A percentile compares a stretch with the other conserved stretches of the same genome.
These are phyloP conservation scores for Themeda triandra DNA, from an alignment of 176 grass and related monocot genomes.

Conservation along the genomic window DNA sequence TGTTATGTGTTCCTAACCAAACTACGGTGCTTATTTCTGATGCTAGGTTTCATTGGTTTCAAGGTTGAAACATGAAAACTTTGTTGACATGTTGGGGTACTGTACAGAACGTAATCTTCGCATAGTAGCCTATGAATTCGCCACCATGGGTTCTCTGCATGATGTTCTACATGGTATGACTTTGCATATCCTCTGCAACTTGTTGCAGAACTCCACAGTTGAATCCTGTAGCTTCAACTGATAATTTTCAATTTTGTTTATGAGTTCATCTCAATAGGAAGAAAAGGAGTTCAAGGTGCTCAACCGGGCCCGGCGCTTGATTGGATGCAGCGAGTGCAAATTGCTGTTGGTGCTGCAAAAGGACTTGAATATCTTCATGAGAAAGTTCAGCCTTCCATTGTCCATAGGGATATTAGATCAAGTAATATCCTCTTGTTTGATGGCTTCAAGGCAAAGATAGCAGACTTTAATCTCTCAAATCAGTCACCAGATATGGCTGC, in stretches of 20 bases:
- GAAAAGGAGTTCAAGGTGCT: conserved; percentile 86
- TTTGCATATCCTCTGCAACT: background rate
- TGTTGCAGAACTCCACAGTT: background rate
- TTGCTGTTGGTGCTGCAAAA: conserved; percentile 78
- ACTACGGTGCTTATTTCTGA: background rate
- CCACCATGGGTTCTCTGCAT: conserved; percentile 87
- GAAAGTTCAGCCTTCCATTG: conserved; percentile 75
- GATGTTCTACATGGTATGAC: conserved; percentile 87
- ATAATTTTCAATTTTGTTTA: background rate
- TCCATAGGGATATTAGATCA: conserved; percentile 90
- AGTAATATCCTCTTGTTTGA: conserved; percentile 93
- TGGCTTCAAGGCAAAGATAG: conserved; percentile 86
- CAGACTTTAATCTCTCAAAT: conserved; percentile 92
- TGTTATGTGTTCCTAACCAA: background rate
- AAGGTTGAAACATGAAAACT: conserved; percentile 75
- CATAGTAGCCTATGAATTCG: conserved; percentile 85
- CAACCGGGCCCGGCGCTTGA: conserved; percentile 81
- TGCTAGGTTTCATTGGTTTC: conserved; percentile 74
- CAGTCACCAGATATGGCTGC: conserved; percentile 93
- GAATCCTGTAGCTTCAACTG: background rate
- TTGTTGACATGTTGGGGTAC: conserved; percentile 82
- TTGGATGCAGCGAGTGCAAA: conserved; percentile 88
- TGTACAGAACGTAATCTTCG: conserved; percentile 74
- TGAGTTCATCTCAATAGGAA: conserved; percentile 43
- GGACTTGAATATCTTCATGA: conserved; percentile 90